Evolutionary conservation across 331 rosid species (phyloP).

Genomic region (Erythrophleum ivorense): DNA sequence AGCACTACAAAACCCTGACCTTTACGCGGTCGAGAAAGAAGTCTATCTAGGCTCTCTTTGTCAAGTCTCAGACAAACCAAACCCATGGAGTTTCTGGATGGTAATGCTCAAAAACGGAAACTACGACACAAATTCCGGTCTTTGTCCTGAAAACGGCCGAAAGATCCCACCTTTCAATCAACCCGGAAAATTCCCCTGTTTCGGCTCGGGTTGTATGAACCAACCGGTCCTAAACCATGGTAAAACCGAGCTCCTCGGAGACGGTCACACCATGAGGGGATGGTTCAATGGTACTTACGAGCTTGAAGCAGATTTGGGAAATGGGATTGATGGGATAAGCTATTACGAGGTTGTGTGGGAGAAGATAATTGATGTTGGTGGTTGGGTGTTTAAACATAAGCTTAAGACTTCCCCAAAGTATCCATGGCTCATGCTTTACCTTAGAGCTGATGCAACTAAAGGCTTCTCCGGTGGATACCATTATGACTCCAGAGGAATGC

Average conservation of each 20-base stretch:
- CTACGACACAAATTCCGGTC: too few species aligned
- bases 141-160: slow-evolving; percentile 69
- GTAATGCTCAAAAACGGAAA: too few species aligned
- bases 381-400: slow-evolving; percentile 73
- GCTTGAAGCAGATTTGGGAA: slow-evolving; percentile 44
- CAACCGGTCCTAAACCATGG: slow-evolving; percentile 63
- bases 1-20: slow-evolving; percentile 54
- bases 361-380: slow-evolving; percentile 67
- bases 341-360: slow-evolving; percentile 79
- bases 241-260: slow-evolving; percentile 49
- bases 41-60: slow-evolving; percentile 63
- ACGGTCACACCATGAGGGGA: slow-evolving; percentile 54
- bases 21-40: slow-evolving; percentile 74
- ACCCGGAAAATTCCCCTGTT: too few species aligned
- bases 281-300: slow-evolving; percentile 76
- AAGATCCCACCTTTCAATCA: slow-evolving; percentile 58
- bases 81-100: too few species aligned
- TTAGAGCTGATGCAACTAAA: slow-evolving; percentile 80
- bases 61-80: too few species aligned
- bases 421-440: slow-evolving; percentile 87
- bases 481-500: slow-evolving; percentile 88
- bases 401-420: slow-evolving; percentile 74
- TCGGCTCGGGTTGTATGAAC: too few species aligned
- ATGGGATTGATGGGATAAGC: slow-evolving; percentile 48
- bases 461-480: slow-evolving; percentile 91